Base-by-base conservation (phyloP, 2,329 filamentous ascomycete species). In the Xylaria sp. region DNA sequence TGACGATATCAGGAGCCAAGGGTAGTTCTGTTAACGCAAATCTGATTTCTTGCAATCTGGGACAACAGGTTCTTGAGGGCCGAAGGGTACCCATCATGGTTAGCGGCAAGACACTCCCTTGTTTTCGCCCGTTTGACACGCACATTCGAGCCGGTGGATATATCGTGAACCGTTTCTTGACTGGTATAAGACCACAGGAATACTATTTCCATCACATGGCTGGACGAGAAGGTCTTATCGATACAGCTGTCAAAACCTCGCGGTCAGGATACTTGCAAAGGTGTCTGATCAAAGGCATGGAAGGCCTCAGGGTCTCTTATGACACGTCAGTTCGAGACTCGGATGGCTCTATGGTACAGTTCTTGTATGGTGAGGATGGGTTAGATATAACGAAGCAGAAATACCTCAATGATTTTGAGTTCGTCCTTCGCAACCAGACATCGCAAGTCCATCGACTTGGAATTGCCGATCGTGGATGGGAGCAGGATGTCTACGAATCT, bases 161-260 rank as follows among this genome's bases (percentile, higher is more conserved):
- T 81, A 93, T 99, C 72, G 92, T 93, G 59, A 93, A 97, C 77
- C 93, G 96, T 79, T 99, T 99, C 88, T 92, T 99, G 85, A 99
- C 97, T 28, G 96, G 96, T 68, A 96, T 99, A 70, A 90, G 95
- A 63, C 96, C 96, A 4, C 96, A 99, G 77, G 97, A 99, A 79
- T 99, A 97, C 80, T 99, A 95, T 80, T 99, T 99, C 85, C 96
- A 99, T 87, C 94, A 97, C 81, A 99, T 99, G 97, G 96, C 95
- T 77, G 97, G 97, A 75, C 90, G 96, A 83, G 97, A 99, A 86
- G 96, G 96, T 85, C 85, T 99, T 73, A 99, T 99, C 78, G 96
- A 99, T 87, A 99, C 96, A 23, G 96, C 96, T 72, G 96, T 99
- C 80, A 99, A 99, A 83, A 99, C 96, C 1, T 97, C 95, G 10